Evolutionary conservation across 441 rosid species (phyloP).

Genomic region (Brassica hybrid): DNA sequence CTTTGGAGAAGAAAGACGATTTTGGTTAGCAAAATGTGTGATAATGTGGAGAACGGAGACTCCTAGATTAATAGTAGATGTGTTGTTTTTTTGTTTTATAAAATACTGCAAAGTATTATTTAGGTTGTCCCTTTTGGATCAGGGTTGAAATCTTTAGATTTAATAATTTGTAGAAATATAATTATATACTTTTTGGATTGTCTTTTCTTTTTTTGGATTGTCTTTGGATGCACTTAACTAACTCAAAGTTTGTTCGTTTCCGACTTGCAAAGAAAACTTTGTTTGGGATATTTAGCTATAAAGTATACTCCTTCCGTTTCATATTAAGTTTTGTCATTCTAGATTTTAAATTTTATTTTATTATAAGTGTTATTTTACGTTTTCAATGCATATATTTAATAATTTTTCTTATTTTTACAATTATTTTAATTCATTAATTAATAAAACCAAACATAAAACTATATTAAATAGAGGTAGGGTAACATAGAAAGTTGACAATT

Average conservation of each 20-base stretch:
- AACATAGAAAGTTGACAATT: no score
- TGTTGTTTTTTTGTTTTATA: slow-evolving; percentile 42
- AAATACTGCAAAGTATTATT: slow-evolving; percentile 31
- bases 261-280: slow-evolving; percentile 36
- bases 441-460: no score
- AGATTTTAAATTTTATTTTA: no score
- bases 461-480: no score
- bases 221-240: slow-evolving; percentile 24
- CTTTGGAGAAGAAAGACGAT: slow-evolving; percentile 23
- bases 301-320: background rate
- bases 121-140: slow-evolving; percentile 20
- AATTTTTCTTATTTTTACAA: no score
- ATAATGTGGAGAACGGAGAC: slow-evolving; percentile 21
- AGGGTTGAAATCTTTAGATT: slow-evolving; percentile 19
- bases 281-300: slow-evolving; percentile 20
- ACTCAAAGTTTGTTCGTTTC: slow-evolving; percentile 39
- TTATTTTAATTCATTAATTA: no score
- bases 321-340: no score
- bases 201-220: no score
- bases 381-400: no score
- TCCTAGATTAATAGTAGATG: slow-evolving; percentile 33
- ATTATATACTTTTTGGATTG: no score
- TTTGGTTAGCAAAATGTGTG: slow-evolving; percentile 28
- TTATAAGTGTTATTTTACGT: no score
- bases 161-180: background rate